phyloP scores from a whole-genome alignment of 352 stramenopile genomes.

The Phytophthora aleatoria region DNA sequence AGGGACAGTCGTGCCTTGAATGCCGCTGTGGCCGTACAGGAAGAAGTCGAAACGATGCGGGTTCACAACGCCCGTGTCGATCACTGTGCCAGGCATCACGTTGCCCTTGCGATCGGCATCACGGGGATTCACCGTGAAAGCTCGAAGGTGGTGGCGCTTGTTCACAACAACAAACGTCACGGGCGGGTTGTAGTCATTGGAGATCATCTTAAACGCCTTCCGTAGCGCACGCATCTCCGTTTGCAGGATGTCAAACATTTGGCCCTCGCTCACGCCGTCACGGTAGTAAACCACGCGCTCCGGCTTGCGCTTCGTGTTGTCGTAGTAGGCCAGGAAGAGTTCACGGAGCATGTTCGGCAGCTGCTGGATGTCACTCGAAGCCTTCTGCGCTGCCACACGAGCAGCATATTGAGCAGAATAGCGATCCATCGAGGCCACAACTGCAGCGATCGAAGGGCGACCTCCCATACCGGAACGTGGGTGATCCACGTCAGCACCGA shows the following conservation, averaged over 20 bases:
- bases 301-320: constrained; percentile 67
- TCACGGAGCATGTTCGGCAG: constrained; percentile 66
- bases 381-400: constrained; percentile 55
- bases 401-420: constrained; percentile 58
- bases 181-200: constrained; percentile 60
- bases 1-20: constrained; percentile 81
- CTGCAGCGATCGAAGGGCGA: constrained; percentile 70
- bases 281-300: constrained; percentile 86
- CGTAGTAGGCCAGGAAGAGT: constrained; percentile 78
- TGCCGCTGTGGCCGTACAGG: constrained; percentile 78
- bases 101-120: constrained; percentile 71
- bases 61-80: constrained; percentile 82
- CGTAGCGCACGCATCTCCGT: constrained; percentile 83
- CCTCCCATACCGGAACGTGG: constrained; percentile 52
- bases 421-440: constrained; percentile 77
- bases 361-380: constrained; percentile 55
- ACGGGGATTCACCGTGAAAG: constrained; percentile 50
- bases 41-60: constrained; percentile 88
- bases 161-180: constrained; percentile 89
- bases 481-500: constrained; percentile 81
- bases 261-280: constrained; percentile 83
- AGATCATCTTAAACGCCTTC: constrained; percentile 61
- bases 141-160: constrained; percentile 85
- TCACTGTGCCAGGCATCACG: constrained; percentile 68
- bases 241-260: constrained; percentile 77